These are phyloP conservation scores for Pyricularia sp. DNA, from an alignment of 2,329 filamentous ascomycete genomes.

Conservation along the genomic window DNA sequence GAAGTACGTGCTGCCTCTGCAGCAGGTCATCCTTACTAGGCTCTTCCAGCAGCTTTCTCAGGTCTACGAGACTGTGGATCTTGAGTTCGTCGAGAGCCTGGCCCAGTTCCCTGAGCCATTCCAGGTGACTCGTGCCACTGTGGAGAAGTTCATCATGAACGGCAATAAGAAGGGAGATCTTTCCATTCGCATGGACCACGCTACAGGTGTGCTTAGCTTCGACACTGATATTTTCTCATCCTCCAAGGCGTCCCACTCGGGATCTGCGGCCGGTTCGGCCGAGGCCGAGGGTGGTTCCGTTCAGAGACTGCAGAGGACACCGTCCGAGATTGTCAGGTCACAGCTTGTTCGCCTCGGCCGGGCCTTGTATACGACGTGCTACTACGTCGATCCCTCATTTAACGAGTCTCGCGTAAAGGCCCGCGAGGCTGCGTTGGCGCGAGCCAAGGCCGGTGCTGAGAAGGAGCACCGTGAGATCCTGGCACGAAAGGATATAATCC, in stretches of 20 bases:
- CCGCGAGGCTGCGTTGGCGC: conserved; percentile 65
- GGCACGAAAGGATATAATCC: conserved; percentile 77
- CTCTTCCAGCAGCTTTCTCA: conserved; percentile 98
- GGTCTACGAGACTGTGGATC: conserved; percentile 95
- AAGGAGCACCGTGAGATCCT: conserved; percentile 80
- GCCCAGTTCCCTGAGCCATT: conserved; percentile 94
- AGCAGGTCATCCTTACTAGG: conserved; percentile 95
- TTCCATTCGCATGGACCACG: conserved; percentile 90
- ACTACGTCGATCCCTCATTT: conserved; percentile 87
- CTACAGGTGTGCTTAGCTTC: conserved; percentile 88
- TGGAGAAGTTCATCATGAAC: conserved; percentile 99
- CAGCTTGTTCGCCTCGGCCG: conserved; percentile 87
- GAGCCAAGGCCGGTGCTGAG: conserved; percentile 78
- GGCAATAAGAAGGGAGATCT: conserved; percentile 99
- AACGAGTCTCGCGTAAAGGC: conserved; percentile 69
- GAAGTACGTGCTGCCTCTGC: conserved; percentile 87
- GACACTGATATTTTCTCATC: conserved; percentile 98
- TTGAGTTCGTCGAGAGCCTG: conserved; percentile 84
- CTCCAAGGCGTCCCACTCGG: conserved; percentile 77
- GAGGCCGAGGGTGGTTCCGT: conserved; percentile 75
- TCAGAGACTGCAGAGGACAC: conserved; percentile 92
- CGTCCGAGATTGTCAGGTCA: conserved; percentile 91
- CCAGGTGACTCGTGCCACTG: conserved; percentile 77
- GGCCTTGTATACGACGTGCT: conserved; percentile 82
- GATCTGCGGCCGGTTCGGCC: conserved; percentile 72